phyloP scores from a whole-genome alignment of 2,329 filamentous ascomycete genomes.

The Xylaria sp. region DNA sequence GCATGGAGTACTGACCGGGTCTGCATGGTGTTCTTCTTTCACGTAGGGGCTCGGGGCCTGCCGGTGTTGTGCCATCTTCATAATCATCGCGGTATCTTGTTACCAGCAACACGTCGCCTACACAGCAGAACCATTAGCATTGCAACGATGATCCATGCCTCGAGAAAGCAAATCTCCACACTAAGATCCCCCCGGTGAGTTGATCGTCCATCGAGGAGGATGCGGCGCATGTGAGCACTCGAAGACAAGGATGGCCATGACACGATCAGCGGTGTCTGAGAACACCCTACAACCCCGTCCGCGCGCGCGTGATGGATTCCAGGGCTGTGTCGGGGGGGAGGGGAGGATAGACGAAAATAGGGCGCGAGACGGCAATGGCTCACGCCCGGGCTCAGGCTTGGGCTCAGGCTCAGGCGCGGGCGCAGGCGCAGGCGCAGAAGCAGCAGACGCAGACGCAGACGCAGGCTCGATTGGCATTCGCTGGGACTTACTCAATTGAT shows the following conservation, averaged over 20 bases:
- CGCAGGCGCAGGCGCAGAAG: too few relatives aligned
- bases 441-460: too few relatives aligned
- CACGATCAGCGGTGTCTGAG: conserved; percentile 11
- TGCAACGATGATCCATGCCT: conserved; percentile 27
- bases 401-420: too few relatives aligned
- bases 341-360: background rate
- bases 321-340: background rate
- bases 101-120: conserved; percentile 13
- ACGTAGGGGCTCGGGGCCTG: conserved; percentile 39
- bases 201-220: conserved; percentile 8
- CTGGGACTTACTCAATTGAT: conserved; percentile 9
- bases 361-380: background rate
- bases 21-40: conserved; percentile 39
- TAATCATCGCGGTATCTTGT: conserved; percentile 34
- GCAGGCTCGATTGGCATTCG: background rate
- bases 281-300: conserved; percentile 6
- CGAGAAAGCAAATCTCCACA: conserved; percentile 24
- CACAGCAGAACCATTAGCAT: conserved; percentile 13
- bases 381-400: too few relatives aligned
- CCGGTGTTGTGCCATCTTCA: conserved; percentile 43
- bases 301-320: background rate
- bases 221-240: background rate
- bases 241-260: conserved; percentile 18
- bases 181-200: background rate
- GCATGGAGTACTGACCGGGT: conserved; percentile 36